Evolutionary conservation across 176 grass and related monocot genomes (phyloP).

Genomic region (Typha latifolia): DNA sequence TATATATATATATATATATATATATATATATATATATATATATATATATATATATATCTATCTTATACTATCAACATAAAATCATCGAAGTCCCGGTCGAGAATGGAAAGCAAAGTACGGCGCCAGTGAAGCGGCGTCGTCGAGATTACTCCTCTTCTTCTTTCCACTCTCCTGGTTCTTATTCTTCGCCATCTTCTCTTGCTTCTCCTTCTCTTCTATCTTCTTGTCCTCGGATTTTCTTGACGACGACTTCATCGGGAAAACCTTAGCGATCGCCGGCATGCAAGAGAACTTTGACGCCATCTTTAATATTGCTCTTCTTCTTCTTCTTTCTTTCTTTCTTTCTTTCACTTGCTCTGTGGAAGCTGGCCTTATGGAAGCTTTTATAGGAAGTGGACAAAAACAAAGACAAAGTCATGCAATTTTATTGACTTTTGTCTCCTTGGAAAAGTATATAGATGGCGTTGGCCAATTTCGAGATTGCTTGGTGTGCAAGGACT

Average conservation of each 20-base stretch:
- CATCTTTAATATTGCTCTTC: neutral
- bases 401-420: too few relatives aligned
- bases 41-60: too few relatives aligned
- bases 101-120: neutral
- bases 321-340: neutral
- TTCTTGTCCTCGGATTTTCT: neutral
- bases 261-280: constrained; percentile 5
- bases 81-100: neutral
- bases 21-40: too few relatives aligned
- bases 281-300: constrained; percentile 8
- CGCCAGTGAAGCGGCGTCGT: neutral
- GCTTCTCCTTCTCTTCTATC: neutral
- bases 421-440: too few relatives aligned
- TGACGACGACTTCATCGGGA: neutral
- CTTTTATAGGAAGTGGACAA: too few relatives aligned
- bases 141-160: neutral
- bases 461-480: too few relatives aligned
- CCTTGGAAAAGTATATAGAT: too few relatives aligned
- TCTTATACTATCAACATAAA: too few relatives aligned
- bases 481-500: too few relatives aligned
- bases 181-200: neutral
- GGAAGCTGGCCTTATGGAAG: too few relatives aligned
- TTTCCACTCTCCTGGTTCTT: neutral
- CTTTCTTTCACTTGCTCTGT: too few relatives aligned
- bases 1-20: too few relatives aligned